Percentiles rank a stretch among this genome's conserved stretches.
Conservation (phyloP, 352 stramenopile genomes). For the Globisporangium cystogenes region DNA sequence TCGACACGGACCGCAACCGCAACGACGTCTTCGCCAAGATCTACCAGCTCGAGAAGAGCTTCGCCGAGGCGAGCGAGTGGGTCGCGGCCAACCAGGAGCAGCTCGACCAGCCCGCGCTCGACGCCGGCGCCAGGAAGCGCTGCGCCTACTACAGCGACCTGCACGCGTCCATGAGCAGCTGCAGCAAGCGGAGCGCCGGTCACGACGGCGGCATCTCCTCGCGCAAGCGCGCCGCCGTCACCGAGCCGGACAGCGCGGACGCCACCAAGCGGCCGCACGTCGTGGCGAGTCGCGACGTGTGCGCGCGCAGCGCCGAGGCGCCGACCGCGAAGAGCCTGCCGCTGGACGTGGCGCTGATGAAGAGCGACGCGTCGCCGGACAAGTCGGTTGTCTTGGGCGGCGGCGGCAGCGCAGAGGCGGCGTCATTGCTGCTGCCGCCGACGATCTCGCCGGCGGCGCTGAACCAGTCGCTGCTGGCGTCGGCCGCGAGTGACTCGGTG, state of each 20-base stretch:
- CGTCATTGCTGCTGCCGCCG: no score
- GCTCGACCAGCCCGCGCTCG: conserved; percentile 3
- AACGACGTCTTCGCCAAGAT: conserved; percentile 19
- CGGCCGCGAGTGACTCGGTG: conserved; percentile 1
- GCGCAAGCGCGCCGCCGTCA: conserved; percentile 4
- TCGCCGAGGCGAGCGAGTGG: conserved; percentile 10
- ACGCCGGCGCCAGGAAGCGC: conserved; percentile 4
- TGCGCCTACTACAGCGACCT: conserved; percentile 16
- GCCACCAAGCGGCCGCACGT: conserved; percentile 9
- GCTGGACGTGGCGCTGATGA: not conserved
- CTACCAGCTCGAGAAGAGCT: conserved; percentile 18
- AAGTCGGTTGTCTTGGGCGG: not conserved
- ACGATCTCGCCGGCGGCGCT: conserved; percentile 5
- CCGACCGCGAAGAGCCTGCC: not conserved
- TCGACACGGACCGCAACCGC: conserved; percentile 14
- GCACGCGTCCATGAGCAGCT: conserved; percentile 6
- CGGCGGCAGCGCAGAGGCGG: no score
- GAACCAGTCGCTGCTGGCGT: conserved; percentile 11
- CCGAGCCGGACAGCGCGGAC: not conserved
- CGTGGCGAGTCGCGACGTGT: not conserved
- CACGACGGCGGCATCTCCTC: not conserved
- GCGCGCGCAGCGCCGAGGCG: not conserved
- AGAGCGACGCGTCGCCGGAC: not conserved
- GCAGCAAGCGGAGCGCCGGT: not conserved
- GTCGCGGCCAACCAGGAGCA: conserved; percentile 5